Base-by-base conservation (phyloP, 2,329 filamentous ascomycete genomes). In the Gaeumannomyces tritici region DNA sequence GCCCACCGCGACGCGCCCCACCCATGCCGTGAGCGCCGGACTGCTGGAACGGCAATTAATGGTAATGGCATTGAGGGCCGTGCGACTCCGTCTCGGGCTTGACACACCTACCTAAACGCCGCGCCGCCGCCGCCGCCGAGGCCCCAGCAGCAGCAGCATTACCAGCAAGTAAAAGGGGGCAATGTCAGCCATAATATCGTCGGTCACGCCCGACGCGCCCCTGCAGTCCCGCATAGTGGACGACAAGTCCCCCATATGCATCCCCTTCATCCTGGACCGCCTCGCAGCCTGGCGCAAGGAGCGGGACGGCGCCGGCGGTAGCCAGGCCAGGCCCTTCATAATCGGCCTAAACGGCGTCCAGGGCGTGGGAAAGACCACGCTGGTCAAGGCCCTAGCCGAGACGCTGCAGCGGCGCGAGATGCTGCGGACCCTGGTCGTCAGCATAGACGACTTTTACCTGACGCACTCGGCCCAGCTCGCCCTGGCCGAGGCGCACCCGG, bases 281-380 rank as follows among this genome's bases (percentile, higher is more conserved):
- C 74, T 89, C 13, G 70, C 76, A 60, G 65, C 71, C 56, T 80
- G 85, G 67, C 64, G 58, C 55, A 73, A 71, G 60, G 69, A 72
- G 24, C 76, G 74, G 65, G 18, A 21, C 21, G 62, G 67, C 69
- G 12, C 31, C 31, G 31, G 31, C 33, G 3, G 15, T 3, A 24
- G 24, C 15, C 55, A 55, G 24, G 63, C 69, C 70, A 82, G 81
- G 26, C 91, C 92, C 31, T 90, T 96, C 74, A 85, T 96, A 72
- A 82, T 97, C 65, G 93, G 92, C 58, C 83, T 98, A 69, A 96
- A 96, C 69, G 93, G 93, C 64, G 86, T 96, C 31, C 93, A 97
- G 76, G 93, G 93, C 64, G 89, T 90, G 51, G 93, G 93, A 67
- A 97, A 98, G 78, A 96, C 93, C 4, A 96, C 93, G 15, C 83